These are phyloP conservation scores for Grosmannia clavigera DNA, from an alignment of 2,329 filamentous ascomycete genomes.

Conservation along the genomic window DNA sequence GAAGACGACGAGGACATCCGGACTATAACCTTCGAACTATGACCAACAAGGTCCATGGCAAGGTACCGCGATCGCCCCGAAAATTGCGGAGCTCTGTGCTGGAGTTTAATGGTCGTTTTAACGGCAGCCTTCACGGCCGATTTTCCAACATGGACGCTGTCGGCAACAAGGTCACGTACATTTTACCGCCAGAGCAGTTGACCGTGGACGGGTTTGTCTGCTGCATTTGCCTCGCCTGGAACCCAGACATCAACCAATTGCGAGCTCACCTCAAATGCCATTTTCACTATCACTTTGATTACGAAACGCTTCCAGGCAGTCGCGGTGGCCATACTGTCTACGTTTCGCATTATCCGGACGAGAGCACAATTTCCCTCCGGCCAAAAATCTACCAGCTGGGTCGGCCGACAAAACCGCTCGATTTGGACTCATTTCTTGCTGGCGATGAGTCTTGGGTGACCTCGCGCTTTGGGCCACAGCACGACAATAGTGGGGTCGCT, in stretches of 20 bases:
- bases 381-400: constrained; percentile 30
- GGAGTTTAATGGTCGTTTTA: constrained; percentile 1
- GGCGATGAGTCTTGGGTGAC: constrained; percentile 35
- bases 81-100: neutral
- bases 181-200: constrained; percentile 30
- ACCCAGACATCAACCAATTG: constrained; percentile 35
- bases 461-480: constrained; percentile 27
- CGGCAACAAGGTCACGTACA: constrained; percentile 30
- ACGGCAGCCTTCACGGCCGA: neutral
- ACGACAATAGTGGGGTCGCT: constrained; percentile 17
- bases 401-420: constrained; percentile 29
- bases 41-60: constrained; percentile 44
- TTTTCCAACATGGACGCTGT: constrained; percentile 4
- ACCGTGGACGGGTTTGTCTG: constrained; percentile 37
- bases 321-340: constrained; percentile 25
- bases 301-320: constrained; percentile 24
- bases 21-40: constrained; percentile 49
- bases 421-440: constrained; percentile 29
- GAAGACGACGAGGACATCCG: constrained; percentile 33
- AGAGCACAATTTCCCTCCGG: constrained; percentile 9
- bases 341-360: constrained; percentile 20
- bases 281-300: constrained; percentile 29
- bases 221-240: constrained; percentile 34
- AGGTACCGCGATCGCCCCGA: constrained; percentile 25
- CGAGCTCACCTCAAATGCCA: constrained; percentile 37